Conservation (phyloP, 495 filamentous ascomycete genomes). For the Stereocaulon alpinum region DNA sequence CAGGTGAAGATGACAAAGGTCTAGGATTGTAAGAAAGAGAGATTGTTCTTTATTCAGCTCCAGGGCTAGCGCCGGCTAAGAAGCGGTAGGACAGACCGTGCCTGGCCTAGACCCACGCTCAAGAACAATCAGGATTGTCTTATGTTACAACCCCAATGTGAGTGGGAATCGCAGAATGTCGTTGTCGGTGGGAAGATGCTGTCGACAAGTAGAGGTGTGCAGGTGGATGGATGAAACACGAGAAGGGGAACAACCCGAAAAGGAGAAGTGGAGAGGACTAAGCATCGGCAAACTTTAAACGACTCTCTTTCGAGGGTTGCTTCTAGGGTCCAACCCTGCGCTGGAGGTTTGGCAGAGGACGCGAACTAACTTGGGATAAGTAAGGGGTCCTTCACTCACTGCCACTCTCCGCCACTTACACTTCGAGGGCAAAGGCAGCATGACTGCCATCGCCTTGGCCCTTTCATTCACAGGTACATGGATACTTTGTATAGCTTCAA, state of each 20-base stretch:
- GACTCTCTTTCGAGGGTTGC: neutral
- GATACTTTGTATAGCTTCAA: neutral
- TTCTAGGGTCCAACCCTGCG: neutral
- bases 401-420: neutral
- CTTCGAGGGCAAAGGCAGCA: neutral
- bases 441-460: too few species aligned
- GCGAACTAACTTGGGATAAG: neutral
- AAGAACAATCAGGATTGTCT: neutral
- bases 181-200: neutral
- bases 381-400: neutral
- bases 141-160: neutral
- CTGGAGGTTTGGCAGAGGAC: neutral
- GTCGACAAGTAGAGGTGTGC: neutral
- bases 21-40: neutral
- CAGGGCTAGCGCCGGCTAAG: neutral
- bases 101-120: neutral
- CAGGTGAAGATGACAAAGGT: constrained; percentile 9
- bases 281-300: constrained; percentile 3
- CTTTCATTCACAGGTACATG: too few species aligned
- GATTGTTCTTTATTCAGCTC: constrained; percentile 8
- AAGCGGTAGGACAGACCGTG: neutral
- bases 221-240: neutral
- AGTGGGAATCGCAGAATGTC: neutral
- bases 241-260: neutral
- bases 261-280: constrained; percentile 3